These are phyloP conservation scores for Naganishia friedmannii DNA, from an alignment of 768 basidiomycete species.

Conservation along the genomic window DNA sequence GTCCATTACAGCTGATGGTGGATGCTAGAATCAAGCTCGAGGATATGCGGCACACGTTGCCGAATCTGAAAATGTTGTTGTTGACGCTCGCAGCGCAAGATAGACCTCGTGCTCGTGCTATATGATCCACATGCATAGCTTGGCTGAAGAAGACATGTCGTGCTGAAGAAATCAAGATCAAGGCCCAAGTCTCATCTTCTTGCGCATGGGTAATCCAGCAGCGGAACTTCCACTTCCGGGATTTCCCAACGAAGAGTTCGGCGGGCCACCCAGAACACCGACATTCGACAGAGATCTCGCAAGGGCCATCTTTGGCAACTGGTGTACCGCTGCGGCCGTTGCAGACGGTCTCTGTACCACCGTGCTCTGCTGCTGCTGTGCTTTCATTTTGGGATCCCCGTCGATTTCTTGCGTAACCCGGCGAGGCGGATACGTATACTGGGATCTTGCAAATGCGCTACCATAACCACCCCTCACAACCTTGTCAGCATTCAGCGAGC, in stretches of 20 bases:
- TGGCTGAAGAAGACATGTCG: background rate
- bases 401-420: conserved; percentile 86
- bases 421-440: conserved; percentile 71
- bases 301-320: background rate
- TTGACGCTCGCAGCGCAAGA: conserved; percentile 65
- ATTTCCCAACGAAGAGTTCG: background rate
- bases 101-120: background rate
- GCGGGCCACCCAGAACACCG: background rate
- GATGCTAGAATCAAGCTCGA: conserved; percentile 82
- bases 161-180: background rate
- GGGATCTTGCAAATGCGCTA: conserved; percentile 72
- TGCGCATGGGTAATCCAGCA: background rate
- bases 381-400: conserved; percentile 52
- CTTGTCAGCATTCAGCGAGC: background rate
- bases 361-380: conserved; percentile 34
- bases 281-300: background rate
- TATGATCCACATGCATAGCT: background rate
- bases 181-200: conserved; percentile 1
- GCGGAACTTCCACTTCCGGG: background rate
- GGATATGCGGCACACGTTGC: conserved; percentile 92
- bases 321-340: background rate
- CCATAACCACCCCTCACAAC: background rate
- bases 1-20: conserved; percentile 70
- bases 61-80: conserved; percentile 90
- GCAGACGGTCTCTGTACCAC: background rate